Evolutionary conservation across 2,329 filamentous ascomycete species (phyloP), one percentile per base, ranked within the genome.

Genomic region (Tolypocladium ophioglossoides): DNA sequence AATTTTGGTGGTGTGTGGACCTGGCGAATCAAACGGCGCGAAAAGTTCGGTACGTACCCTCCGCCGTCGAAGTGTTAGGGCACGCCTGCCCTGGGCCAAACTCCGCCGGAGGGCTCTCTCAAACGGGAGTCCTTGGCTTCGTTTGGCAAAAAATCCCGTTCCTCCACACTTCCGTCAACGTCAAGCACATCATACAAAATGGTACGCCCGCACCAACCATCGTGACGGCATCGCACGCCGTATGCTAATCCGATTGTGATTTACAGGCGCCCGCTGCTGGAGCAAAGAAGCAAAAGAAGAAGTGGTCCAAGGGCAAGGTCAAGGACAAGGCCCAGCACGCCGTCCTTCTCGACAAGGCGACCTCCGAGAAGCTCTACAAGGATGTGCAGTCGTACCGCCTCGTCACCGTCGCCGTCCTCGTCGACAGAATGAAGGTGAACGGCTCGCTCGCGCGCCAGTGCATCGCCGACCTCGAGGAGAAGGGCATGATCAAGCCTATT

Each of bases 321-420:
- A 99, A 99, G 94, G 94, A 99, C 86, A 99, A 99, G 91, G 92
- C 94, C 79, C 88, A 97, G 78, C 94, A 99, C 85, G 89, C 89
- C 77, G 94, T 99, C 78, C 83, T 97, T 73, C 90, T 99, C 79
- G 94, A 99, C 84, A 99, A 99, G 86, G 74, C 82, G 78, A 96
- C 87, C 73, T 88, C 87, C 66, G 94, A 99, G 80, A 96, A 95
- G 84, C 91, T 99, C 77, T 88, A 96, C 84, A 99, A 99, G 84
- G 94, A 99, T 85, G 95, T 99, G 70, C 94, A 97, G 79, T 96
- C 94, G 63, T 99, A 97, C 88, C 91, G 94, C 73, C 91, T 99
- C 76, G 91, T 99, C 80, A 97, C 94, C 73, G 88, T 97, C 71
- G 91, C 94, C 71, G 92, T 90, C 69, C 91, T 99, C 71, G 94